phyloP scores from a whole-genome alignment of 345 rosid genomes.

The Camelina neglecta region DNA sequence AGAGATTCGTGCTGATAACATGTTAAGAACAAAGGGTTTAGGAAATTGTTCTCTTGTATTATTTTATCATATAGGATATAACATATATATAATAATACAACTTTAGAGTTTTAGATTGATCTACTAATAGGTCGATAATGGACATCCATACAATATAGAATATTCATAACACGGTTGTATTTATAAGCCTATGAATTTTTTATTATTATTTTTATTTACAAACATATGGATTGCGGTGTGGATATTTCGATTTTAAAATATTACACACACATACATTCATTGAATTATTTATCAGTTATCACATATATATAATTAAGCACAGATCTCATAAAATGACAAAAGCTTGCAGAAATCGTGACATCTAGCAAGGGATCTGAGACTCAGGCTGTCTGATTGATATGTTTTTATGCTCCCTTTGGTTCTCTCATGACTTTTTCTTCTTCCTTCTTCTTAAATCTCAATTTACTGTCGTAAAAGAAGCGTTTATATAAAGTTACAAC shows the following conservation, averaged over 20 bases:
- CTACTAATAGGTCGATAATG: no score
- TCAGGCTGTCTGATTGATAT: conserved; percentile 27
- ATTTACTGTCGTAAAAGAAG: neutral
- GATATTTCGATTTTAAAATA: neutral
- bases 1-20: no score
- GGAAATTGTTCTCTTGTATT: no score
- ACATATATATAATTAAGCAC: neutral
- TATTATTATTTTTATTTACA: no score
- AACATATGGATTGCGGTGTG: neutral
- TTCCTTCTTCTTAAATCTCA: neutral
- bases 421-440: conserved; percentile 1
- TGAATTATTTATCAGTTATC: neutral
- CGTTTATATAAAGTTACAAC: no score
- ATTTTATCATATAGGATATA: no score
- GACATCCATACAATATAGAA: no score
- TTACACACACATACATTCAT: neutral
- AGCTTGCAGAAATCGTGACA: conserved; percentile 29
- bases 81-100: no score
- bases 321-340: conserved; percentile 29
- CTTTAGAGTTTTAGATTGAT: no score
- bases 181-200: neutral
- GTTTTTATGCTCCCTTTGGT: conserved; percentile 31
- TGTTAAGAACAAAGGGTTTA: no score
- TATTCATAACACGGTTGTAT: neutral
- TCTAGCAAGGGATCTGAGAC: conserved; percentile 36